Conservation (phyloP, 163 green algal species). For the Prototheca stagnorum region DNA sequence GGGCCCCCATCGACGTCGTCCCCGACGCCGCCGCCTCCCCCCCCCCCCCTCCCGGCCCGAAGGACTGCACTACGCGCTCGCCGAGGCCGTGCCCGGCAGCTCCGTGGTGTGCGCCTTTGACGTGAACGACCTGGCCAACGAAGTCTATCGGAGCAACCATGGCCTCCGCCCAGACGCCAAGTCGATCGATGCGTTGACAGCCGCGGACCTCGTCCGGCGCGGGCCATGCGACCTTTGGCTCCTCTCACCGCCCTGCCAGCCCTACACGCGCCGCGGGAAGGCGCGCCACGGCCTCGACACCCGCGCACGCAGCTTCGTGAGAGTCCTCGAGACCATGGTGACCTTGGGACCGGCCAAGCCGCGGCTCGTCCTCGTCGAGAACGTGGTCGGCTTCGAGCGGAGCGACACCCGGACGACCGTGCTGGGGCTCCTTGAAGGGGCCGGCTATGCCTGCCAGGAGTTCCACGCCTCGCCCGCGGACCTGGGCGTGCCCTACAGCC, state of each 20-base stretch:
- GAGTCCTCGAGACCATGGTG: slow-evolving; percentile 26
- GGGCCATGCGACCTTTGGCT: slow-evolving; percentile 49
- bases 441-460: slow-evolving; percentile 31
- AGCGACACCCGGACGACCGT: slow-evolving; percentile 24
- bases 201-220: slow-evolving; percentile 30
- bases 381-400: slow-evolving; percentile 65
- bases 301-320: slow-evolving; percentile 41
- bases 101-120: slow-evolving; percentile 49
- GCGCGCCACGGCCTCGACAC: slow-evolving; percentile 32
- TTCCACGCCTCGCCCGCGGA: slow-evolving; percentile 50
- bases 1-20: neutral
- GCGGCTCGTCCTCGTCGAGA: slow-evolving; percentile 50
- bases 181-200: slow-evolving; percentile 31
- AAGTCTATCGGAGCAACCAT: slow-evolving; percentile 55
- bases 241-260: slow-evolving; percentile 65
- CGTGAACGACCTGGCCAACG: slow-evolving; percentile 52
- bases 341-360: slow-evolving; percentile 24
- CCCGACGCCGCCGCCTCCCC: neutral
- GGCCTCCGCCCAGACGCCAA: slow-evolving; percentile 27
- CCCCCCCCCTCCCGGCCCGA: neutral
- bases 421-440: slow-evolving; percentile 8
- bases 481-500: slow-evolving; percentile 58
- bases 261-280: slow-evolving; percentile 57
- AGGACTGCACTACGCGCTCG: slow-evolving; percentile 45
- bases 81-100: slow-evolving; percentile 9